Evolutionary conservation across 2,329 filamentous ascomycete genomes (phyloP).

Genomic region (Epicoccum sorghinum): DNA sequence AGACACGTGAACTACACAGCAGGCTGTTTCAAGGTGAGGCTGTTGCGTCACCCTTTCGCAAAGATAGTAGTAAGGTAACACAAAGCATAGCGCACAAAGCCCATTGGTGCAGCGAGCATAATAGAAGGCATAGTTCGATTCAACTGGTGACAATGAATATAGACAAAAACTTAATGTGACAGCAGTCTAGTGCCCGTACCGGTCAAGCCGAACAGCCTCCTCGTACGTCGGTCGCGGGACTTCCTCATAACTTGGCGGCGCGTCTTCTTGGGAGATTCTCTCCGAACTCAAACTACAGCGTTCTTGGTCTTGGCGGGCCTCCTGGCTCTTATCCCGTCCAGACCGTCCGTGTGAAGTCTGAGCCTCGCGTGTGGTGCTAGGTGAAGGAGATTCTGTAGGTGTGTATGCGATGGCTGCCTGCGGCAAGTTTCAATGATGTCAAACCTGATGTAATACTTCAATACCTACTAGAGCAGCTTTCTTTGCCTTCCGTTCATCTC

Average conservation of each 20-base stretch:
- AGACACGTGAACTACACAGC: too few relatives aligned
- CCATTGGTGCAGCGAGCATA: too few relatives aligned
- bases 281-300: constrained; percentile 22
- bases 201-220: constrained; percentile 2
- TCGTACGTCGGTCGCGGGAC: constrained; percentile 19
- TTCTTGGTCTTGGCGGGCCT: constrained; percentile 17
- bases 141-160: too few relatives aligned
- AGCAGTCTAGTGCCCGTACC: neutral
- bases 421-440: neutral
- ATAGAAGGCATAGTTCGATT: too few relatives aligned
- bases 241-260: constrained; percentile 20
- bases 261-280: constrained; percentile 15
- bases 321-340: constrained; percentile 18
- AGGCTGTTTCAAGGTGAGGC: too few relatives aligned
- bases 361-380: neutral
- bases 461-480: constrained; percentile 26
- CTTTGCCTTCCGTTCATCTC: constrained; percentile 31
- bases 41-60: too few relatives aligned
- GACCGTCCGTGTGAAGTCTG: neutral
- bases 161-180: too few relatives aligned
- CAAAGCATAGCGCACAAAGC: too few relatives aligned
- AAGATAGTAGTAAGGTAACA: too few relatives aligned
- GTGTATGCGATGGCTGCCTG: constrained; percentile 18
- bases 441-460: neutral
- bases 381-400: constrained; percentile 12